These are phyloP conservation scores for Russula sp. DNA, from an alignment of 768 basidiomycete species.

Conservation along the genomic window DNA sequence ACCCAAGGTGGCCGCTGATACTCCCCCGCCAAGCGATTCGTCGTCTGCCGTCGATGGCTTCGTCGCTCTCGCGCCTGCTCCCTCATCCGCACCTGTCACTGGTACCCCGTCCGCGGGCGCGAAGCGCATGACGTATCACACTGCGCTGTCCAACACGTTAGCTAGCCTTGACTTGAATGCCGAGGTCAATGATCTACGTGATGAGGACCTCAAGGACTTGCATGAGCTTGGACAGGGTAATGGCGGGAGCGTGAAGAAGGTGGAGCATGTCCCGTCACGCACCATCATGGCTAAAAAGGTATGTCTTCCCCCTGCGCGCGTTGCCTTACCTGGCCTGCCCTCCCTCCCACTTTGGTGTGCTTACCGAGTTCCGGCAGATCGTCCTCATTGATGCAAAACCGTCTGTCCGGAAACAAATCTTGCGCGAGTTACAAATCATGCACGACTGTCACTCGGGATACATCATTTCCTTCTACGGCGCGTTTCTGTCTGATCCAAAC, in stretches of 20 bases:
- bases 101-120: constrained; percentile 49
- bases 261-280: constrained; percentile 86
- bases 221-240: constrained; percentile 94
- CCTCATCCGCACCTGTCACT: constrained; percentile 52
- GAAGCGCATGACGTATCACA: constrained; percentile 71
- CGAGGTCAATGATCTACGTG: constrained; percentile 77
- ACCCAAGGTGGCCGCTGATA: constrained; percentile 53
- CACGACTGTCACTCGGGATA: constrained; percentile 91
- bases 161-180: constrained; percentile 84
- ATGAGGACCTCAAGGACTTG: constrained; percentile 88
- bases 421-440: constrained; percentile 98
- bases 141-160: constrained; percentile 75
- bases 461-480: constrained; percentile 97
- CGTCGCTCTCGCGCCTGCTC: constrained; percentile 46
- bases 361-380: constrained; percentile 50
- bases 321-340: background rate
- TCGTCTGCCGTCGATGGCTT: constrained; percentile 43
- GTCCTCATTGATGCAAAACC: constrained; percentile 97
- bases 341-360: background rate
- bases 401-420: constrained; percentile 93
- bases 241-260: constrained; percentile 95
- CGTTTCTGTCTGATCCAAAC: constrained; percentile 94
- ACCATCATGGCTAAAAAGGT: constrained; percentile 99
- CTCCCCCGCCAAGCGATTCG: constrained; percentile 30
- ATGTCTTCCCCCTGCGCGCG: constrained; percentile 33